Evolutionary conservation across 1,284 basidiomycete genomes (phyloP).

Genomic region (Xanthoconium separans): DNA sequence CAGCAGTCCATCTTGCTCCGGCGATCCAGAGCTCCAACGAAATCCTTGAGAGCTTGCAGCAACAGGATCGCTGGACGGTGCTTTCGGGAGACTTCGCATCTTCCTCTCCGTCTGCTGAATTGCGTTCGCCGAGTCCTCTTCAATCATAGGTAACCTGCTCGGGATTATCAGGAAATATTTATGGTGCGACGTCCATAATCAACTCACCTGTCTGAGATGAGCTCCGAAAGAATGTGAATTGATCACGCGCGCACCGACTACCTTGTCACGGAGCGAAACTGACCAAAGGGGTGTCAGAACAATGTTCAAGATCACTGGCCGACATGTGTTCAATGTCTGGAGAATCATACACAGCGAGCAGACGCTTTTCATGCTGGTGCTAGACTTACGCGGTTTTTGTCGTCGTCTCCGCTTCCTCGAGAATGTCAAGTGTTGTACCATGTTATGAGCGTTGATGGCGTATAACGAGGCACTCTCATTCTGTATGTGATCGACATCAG

Average conservation of each 20-base stretch:
- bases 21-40: slow-evolving; percentile 43
- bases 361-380: slow-evolving; percentile 53
- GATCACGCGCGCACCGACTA: slow-evolving; percentile 64
- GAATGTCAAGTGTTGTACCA: too few relatives aligned
- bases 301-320: slow-evolving; percentile 81
- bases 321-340: slow-evolving; percentile 94
- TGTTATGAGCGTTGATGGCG: too few relatives aligned
- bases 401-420: too few relatives aligned
- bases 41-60: slow-evolving; percentile 44
- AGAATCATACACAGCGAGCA: slow-evolving; percentile 88
- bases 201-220: slow-evolving; percentile 55
- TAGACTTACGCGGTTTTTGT: too few relatives aligned
- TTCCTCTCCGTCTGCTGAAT: slow-evolving; percentile 39
- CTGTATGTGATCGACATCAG: too few relatives aligned
- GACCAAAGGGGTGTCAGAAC: slow-evolving; percentile 78
- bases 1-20: slow-evolving; percentile 48
- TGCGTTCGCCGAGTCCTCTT: slow-evolving; percentile 46
- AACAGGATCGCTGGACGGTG: slow-evolving; percentile 53
- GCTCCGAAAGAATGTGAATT: slow-evolving; percentile 59
- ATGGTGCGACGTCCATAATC: slow-evolving; percentile 3
- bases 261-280: slow-evolving; percentile 37
- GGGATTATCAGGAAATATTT: background rate
- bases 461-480: too few relatives aligned
- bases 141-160: slow-evolving; percentile 63
- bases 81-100: slow-evolving; percentile 48